These are phyloP conservation scores for Gardenia jasminoides DNA, from an alignment of 257 asterid genomes.

Conservation along the genomic window DNA sequence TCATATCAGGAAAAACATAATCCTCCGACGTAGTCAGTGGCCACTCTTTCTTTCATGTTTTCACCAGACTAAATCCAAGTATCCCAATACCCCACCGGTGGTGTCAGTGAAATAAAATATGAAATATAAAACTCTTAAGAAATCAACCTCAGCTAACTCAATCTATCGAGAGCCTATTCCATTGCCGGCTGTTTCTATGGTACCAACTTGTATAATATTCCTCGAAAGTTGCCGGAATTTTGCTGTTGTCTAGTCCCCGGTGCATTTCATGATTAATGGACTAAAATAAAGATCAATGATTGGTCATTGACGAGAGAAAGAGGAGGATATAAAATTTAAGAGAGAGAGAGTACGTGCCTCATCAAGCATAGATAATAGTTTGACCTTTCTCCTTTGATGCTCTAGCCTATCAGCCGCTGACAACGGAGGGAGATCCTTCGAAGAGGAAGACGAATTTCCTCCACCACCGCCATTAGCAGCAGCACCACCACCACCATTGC, in stretches of 20 bases:
- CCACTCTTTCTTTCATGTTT: constrained; percentile 23
- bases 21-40: neutral
- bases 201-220: constrained; percentile 20
- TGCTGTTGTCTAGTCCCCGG: constrained; percentile 7
- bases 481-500: constrained; percentile 5
- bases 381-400: constrained; percentile 96
- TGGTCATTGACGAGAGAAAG: constrained; percentile 30
- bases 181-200: constrained; percentile 46
- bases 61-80: constrained; percentile 34
- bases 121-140: constrained; percentile 10
- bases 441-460: constrained; percentile 45
- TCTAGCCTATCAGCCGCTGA: constrained; percentile 87
- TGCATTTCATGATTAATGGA: constrained; percentile 30
- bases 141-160: constrained; percentile 30
- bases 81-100: constrained; percentile 44
- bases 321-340: constrained; percentile 21
- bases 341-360: constrained; percentile 60
- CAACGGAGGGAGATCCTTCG: constrained; percentile 58
- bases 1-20: neutral
- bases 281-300: constrained; percentile 44
- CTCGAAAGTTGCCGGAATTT: constrained; percentile 37
- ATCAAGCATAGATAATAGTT: constrained; percentile 94
- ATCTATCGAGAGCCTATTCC: constrained; percentile 33
- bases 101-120: constrained; percentile 13
- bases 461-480: constrained; percentile 26